A percentile compares a stretch with the other conserved stretches of the same genome.
Evolutionary conservation across 768 basidiomycete species (phyloP).

Genomic region (Termitomyces heimii): DNA sequence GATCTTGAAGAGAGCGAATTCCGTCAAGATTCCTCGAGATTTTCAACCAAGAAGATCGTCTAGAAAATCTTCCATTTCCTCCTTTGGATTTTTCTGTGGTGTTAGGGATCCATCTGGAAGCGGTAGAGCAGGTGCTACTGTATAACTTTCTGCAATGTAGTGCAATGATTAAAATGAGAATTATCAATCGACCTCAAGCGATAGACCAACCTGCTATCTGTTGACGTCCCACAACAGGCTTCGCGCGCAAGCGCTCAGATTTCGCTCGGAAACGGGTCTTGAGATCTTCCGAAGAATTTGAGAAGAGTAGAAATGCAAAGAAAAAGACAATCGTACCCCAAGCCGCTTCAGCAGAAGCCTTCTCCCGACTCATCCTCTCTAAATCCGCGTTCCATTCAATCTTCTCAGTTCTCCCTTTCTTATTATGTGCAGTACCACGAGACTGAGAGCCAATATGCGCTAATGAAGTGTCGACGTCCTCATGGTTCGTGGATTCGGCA

Average conservation of each 20-base stretch:
- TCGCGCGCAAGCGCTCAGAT: constrained; percentile 37
- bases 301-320: neutral
- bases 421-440: constrained; percentile 20
- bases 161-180: neutral
- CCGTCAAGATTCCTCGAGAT: neutral
- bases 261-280: constrained; percentile 55
- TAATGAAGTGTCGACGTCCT: constrained; percentile 55
- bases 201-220: constrained; percentile 30
- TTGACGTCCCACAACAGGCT: constrained; percentile 24
- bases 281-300: constrained; percentile 36
- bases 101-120: constrained; percentile 17
- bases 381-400: constrained; percentile 67
- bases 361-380: constrained; percentile 63
- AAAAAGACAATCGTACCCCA: constrained; percentile 43
- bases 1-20: neutral
- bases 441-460: constrained; percentile 41
- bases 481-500: constrained; percentile 32
- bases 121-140: constrained; percentile 19
- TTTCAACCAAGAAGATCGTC: constrained; percentile 49
- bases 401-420: constrained; percentile 58
- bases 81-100: constrained; percentile 37
- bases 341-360: constrained; percentile 67
- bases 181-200: neutral
- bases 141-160: constrained; percentile 1
- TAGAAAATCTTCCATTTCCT: constrained; percentile 65